A percentile compares a stretch with the other conserved stretches of the same genome.
Conservation (phyloP, 2,329 filamentous ascomycete species). For the Juglanconis sp. region DNA sequence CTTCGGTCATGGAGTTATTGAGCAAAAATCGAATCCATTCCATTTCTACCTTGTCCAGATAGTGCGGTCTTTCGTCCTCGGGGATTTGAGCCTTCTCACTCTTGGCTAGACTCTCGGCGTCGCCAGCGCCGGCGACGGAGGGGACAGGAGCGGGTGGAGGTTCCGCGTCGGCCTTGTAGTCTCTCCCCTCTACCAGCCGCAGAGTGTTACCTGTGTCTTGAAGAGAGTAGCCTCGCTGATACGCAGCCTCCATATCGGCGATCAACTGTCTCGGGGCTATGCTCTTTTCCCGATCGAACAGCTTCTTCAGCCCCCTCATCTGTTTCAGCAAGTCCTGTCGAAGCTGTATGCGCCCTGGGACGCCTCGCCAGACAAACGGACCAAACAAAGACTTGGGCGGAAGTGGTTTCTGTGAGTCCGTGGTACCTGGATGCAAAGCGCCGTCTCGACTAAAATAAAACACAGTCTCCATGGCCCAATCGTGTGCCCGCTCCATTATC, state of each 20-base stretch:
- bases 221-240: slow-evolving; percentile 7
- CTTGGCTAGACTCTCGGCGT: no score
- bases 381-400: slow-evolving; percentile 24
- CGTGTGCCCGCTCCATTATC: slow-evolving; percentile 11
- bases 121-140: neutral
- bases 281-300: slow-evolving; percentile 22
- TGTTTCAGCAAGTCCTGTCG: slow-evolving; percentile 26
- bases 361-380: slow-evolving; percentile 22
- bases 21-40: slow-evolving; percentile 32
- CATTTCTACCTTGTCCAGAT: slow-evolving; percentile 27
- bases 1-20: slow-evolving; percentile 24
- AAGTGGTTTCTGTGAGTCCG: neutral
- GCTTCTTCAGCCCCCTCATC: slow-evolving; percentile 23
- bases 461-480: neutral
- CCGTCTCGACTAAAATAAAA: neutral
- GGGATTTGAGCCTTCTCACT: neutral
- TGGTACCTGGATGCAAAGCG: neutral
- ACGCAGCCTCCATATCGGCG: slow-evolving; percentile 10
- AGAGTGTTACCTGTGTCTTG: neutral
- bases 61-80: neutral
- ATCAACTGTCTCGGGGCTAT: slow-evolving; percentile 30
- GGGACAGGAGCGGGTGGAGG: neutral
- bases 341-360: slow-evolving; percentile 21
- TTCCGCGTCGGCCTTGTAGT: neutral
- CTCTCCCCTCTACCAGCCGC: slow-evolving; percentile 1